These are phyloP conservation scores for Brasenia schreberi DNA, from an alignment of 164 flowering plant genomes.

Conservation along the genomic window DNA sequence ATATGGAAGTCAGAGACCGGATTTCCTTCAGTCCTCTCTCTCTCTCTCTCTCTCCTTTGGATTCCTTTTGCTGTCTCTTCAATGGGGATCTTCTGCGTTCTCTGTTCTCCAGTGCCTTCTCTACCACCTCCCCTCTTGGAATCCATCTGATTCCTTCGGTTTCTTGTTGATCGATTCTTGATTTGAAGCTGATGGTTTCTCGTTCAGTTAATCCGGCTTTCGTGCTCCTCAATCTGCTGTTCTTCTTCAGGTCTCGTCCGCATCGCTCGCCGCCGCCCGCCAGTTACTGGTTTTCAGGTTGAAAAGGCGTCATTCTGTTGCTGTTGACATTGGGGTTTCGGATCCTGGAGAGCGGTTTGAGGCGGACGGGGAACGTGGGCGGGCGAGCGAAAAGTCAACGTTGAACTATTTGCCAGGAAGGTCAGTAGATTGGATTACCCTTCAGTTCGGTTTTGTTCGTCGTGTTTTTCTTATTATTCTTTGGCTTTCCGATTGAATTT, in stretches of 20 bases:
- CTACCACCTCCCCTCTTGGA: neutral
- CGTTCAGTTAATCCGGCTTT: neutral
- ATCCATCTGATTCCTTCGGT: neutral
- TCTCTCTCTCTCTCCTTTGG: too few relatives aligned
- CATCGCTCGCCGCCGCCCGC: too few relatives aligned
- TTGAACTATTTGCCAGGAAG: neutral
- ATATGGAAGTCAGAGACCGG: too few relatives aligned
- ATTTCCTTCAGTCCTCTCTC: too few relatives aligned
- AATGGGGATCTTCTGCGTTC: neutral
- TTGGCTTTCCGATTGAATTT: too few relatives aligned
- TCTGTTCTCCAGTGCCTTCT: neutral
- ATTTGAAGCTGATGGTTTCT: neutral
- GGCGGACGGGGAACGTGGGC: neutral
- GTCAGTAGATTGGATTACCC: neutral
- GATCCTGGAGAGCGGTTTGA: neutral
- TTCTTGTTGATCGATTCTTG: neutral
- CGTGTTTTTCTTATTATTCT: neutral
- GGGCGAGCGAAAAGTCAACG: neutral
- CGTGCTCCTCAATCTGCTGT: neutral
- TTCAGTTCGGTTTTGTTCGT: neutral
- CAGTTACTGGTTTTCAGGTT: neutral
- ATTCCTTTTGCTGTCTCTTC: neutral
- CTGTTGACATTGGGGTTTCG: neutral
- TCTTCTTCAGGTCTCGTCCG: neutral
- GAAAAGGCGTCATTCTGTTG: neutral